These are phyloP conservation scores for Botrytis fragariae DNA, from an alignment of 2,329 filamentous ascomycete genomes.

Conservation along the genomic window DNA sequence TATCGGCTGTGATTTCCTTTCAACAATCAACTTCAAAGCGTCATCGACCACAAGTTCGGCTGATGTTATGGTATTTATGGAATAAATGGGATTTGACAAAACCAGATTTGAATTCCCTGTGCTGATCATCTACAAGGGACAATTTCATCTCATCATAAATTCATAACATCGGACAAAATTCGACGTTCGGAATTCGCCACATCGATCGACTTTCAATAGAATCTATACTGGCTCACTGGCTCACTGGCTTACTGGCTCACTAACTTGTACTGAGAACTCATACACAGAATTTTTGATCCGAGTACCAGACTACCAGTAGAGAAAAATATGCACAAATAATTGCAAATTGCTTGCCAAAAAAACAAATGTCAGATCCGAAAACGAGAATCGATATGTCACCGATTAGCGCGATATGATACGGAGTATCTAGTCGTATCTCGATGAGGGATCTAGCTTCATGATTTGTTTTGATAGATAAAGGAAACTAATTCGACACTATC, in stretches of 20 bases:
- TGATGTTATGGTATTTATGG: background rate
- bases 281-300: background rate
- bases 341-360: background rate
- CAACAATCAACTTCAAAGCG: background rate
- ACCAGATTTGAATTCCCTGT: background rate
- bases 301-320: background rate
- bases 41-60: background rate
- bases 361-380: background rate
- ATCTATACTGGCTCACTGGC: background rate
- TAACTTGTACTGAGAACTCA: background rate
- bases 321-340: background rate
- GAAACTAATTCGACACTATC: background rate
- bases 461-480: background rate
- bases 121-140: background rate
- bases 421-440: background rate
- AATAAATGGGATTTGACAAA: background rate
- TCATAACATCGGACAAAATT: background rate
- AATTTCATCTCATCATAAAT: background rate
- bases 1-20: background rate
- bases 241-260: too few species aligned
- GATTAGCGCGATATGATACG: background rate
- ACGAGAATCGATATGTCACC: background rate
- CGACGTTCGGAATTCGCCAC: background rate
- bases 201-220: background rate
- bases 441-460: background rate